Evolutionary conservation across 805 yeast species (phyloP).

Genomic region (Hyphopichia homilentoma): DNA sequence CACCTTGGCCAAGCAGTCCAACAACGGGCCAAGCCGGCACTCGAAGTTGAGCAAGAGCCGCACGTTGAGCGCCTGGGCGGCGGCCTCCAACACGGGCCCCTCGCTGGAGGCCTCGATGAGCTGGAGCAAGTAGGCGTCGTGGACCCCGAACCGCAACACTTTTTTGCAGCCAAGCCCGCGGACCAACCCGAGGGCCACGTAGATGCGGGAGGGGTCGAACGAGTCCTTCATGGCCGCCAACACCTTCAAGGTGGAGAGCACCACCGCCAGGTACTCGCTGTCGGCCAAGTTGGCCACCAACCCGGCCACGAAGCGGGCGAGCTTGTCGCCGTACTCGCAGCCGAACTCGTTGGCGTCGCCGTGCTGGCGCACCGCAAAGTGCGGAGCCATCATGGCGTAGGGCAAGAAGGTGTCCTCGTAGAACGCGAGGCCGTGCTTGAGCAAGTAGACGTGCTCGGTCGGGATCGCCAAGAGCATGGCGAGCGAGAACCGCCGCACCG

Average conservation of each 20-base stretch:
- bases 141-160: constrained; percentile 22
- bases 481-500: constrained; percentile 64
- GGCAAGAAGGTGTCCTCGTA: constrained; percentile 52
- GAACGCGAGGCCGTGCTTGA: constrained; percentile 35
- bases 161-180: constrained; percentile 40
- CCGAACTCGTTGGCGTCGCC: constrained; percentile 21
- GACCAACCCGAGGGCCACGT: constrained; percentile 52
- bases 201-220: constrained; percentile 71
- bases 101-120: constrained; percentile 39
- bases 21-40: constrained; percentile 13
- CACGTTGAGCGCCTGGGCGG: constrained; percentile 51
- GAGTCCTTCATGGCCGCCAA: constrained; percentile 46
- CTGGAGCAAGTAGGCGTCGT: constrained; percentile 19
- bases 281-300: constrained; percentile 27
- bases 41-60: constrained; percentile 41
- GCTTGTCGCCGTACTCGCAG: constrained; percentile 58
- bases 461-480: constrained; percentile 54
- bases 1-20: constrained; percentile 29
- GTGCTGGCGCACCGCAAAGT: constrained; percentile 44
- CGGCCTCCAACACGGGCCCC: constrained; percentile 49
- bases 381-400: constrained; percentile 58
- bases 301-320: constrained; percentile 43
- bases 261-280: constrained; percentile 21
- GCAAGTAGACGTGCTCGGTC: constrained; percentile 33
- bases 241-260: constrained; percentile 34